Evolutionary conservation across 805 yeast genomes (phyloP), one percentile per base, ranked within the genome.

Genomic region (Nakazawaea laoshanensis): DNA sequence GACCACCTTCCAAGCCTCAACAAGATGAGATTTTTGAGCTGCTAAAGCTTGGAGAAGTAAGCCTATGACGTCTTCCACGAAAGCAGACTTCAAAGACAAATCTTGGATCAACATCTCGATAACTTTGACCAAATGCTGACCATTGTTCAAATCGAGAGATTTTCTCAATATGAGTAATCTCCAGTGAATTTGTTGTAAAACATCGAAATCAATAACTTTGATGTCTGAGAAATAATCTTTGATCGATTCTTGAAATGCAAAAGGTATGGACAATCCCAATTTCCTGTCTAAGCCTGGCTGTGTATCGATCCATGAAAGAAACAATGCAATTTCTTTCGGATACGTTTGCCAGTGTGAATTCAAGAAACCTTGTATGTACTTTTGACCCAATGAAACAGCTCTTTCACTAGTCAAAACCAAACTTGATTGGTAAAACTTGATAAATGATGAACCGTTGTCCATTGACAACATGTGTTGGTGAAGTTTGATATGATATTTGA

Each of bases 361-460:
- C 19, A 79, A 52, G 35, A 55, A 77, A 5, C 63, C 63, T 34
- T 72, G 75, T 12, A 78, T 48, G 37, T 57, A 67, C 19, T 58
- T 61, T 3, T 48, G 44, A 2, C 74, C 70, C 36, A 65, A 67
- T 16, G 64, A 57, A 19, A 66, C 20, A 3, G 73, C 49, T 44
- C 67, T 74, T 10, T 67, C 71, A 24, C 48, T 50, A 3, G 70
- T 45, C 7, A 69, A 40, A 5, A 56, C 63, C 18, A 64, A 47
- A 3, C 70, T 52, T 8, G 70, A 49, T 25, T 71, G 72, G 13
- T 72, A 48, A 39, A 79, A 67, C 24, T 67, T 49, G 27, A 70
- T 43, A 52, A 67, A 68, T 22, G 56, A 50, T 9, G 44, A 32
- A 3, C 67, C 65, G 19, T 52, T 38, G 22, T 55, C 50, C 11